Evolutionary conservation across 805 yeast genomes (phyloP), one percentile per base, ranked within the genome.

Genomic region (Peterozyma toletana): DNA sequence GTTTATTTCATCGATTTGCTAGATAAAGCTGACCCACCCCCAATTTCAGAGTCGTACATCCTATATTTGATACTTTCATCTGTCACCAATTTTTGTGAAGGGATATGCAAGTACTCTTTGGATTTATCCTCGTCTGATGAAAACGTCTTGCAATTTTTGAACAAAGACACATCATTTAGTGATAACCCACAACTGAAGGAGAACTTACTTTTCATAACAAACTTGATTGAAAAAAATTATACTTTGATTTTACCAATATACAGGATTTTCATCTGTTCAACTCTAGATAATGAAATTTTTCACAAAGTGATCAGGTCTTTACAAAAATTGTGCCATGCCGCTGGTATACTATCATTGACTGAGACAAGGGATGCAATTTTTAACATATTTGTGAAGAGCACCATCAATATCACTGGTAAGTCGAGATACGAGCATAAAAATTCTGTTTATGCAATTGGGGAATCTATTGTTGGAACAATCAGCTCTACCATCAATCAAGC

Each of bases 21-120:
- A 18, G 98, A 91, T 56, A 89, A 89, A 54, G 52, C 66, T 0
- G 95, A 86, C 27, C 81, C 96, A 0, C 96, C 96, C 0, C 54
- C 67, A 1, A 64, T 72, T 2, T 86, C 93, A 2, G 67, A 67
- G 5, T 73, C 83, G 0, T 90, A 93, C 46, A 59, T 78, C 1
- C 65, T 77, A 40, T 76, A 68, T 56, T 67, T 91, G 31, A 70
- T 85, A 0, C 64, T 80, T 40, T 67, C 68, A 13, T 70, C 82
- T 33, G 52, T 81, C 2, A 70, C 71, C 40, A 58, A 73, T 2
- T 65, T 82, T 16, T 71, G 87, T 3, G 95, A 89, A 30, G 90
- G 90, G 1, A 66, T 87, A 15, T 79, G 85, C 7, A 64, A 70
- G 33, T 68, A 64, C 51, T 75, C 82, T 2, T 53, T 70, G 29